Evolutionary conservation across 805 yeast species (phyloP).

Genomic region (Wickerhamiella nectarea): DNA sequence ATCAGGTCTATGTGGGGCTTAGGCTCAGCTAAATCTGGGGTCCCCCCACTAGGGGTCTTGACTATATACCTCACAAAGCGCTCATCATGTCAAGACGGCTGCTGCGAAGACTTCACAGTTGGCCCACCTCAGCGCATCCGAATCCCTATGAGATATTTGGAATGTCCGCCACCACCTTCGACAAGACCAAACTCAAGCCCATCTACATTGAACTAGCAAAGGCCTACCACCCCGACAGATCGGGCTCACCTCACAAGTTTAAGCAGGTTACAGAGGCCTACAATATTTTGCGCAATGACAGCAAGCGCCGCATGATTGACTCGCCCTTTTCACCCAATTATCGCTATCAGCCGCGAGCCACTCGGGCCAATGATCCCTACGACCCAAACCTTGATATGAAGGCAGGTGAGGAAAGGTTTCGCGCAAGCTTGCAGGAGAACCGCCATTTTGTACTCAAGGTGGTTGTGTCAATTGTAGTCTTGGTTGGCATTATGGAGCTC

Average conservation of each 20-base stretch:
- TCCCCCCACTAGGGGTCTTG: no score
- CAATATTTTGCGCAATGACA: conserved; percentile 36
- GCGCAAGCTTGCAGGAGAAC: conserved; percentile 29
- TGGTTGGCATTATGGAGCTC: conserved; percentile 30
- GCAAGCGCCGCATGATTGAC: conserved; percentile 25
- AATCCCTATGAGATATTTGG: conserved; percentile 61
- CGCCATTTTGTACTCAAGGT: conserved; percentile 33
- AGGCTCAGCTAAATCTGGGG: no score
- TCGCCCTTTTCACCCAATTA: conserved; percentile 2
- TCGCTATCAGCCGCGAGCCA: no score
- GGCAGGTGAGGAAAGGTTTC: conserved; percentile 25
- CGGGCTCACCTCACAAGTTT: conserved; percentile 29
- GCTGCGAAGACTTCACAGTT: conserved; percentile 18
- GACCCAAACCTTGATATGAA: conserved; percentile 12
- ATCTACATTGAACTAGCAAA: conserved; percentile 52
- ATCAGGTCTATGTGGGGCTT: no score
- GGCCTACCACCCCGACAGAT: conserved; percentile 65
- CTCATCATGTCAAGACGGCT: background rate
- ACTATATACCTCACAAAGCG: background rate
- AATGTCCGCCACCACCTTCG: conserved; percentile 27
- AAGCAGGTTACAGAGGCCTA: conserved; percentile 45
- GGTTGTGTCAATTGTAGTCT: conserved; percentile 29
- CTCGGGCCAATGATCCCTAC: no score
- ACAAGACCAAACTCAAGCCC: conserved; percentile 31
- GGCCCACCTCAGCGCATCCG: conserved; percentile 50